Evolutionary conservation across 768 basidiomycete species (phyloP).

Genomic region (Tephrocybe rancida): DNA sequence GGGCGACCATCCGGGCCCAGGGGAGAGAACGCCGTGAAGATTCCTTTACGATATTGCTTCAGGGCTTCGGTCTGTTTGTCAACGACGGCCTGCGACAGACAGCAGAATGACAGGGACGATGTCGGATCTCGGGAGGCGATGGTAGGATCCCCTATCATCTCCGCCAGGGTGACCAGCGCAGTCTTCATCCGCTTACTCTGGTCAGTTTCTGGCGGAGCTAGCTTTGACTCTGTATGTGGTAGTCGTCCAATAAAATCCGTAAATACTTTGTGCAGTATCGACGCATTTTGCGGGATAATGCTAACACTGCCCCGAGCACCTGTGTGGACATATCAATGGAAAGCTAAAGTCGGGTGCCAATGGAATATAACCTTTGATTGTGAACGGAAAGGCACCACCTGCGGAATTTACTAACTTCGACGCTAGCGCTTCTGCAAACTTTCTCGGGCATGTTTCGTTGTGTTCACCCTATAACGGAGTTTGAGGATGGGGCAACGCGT

Average conservation of each 20-base stretch:
- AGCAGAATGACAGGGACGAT: slow-evolving; percentile 72
- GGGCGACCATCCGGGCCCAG: slow-evolving; percentile 60
- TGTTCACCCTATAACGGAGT: slow-evolving; percentile 53
- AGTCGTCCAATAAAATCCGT: slow-evolving; percentile 61
- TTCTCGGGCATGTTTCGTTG: slow-evolving; percentile 53
- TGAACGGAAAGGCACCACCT: slow-evolving; percentile 53
- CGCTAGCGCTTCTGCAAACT: slow-evolving; percentile 57
- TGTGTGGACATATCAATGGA: slow-evolving; percentile 23
- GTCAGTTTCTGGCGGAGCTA: slow-evolving; percentile 35
- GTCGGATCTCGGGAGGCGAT: slow-evolving; percentile 53
- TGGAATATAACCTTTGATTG: slow-evolving; percentile 55
- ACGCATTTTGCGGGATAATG: slow-evolving; percentile 55
- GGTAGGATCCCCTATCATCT: slow-evolving; percentile 46
- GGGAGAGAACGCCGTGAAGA: slow-evolving; percentile 54
- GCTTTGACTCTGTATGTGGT: slow-evolving; percentile 50
- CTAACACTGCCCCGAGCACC: slow-evolving; percentile 59
- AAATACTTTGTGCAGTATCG: slow-evolving; percentile 66
- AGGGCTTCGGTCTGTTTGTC: slow-evolving; percentile 54
- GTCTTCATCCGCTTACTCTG: slow-evolving; percentile 51
- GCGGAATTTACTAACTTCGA: slow-evolving; percentile 50
- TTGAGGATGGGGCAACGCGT: background rate
- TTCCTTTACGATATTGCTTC: slow-evolving; percentile 44
- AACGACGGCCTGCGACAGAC: slow-evolving; percentile 52
- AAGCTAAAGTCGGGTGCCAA: background rate
- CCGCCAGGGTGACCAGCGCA: slow-evolving; percentile 56